These are phyloP conservation scores for Lithohypha guttulata DNA, from an alignment of 2,329 filamentous ascomycete genomes.

Conservation along the genomic window DNA sequence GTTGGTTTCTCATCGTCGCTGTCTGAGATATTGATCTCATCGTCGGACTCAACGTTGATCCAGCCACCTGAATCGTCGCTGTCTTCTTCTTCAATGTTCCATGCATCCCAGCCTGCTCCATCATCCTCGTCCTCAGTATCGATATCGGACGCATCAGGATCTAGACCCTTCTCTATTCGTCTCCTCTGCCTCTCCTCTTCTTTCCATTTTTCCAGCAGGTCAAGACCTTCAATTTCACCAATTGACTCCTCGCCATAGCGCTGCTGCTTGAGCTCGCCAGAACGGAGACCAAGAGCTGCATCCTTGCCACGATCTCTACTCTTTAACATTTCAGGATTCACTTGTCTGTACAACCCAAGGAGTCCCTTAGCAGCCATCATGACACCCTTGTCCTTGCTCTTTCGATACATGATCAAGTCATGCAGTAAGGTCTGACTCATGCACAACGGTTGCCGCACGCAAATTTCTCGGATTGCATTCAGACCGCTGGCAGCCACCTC, in stretches of 20 bases:
- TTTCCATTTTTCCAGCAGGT: conserved; percentile 87
- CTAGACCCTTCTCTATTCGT: conserved; percentile 56
- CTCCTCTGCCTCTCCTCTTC: conserved; percentile 73
- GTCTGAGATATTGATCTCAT: conserved; percentile 61
- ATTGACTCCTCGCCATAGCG: conserved; percentile 72
- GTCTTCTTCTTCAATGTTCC: conserved; percentile 51
- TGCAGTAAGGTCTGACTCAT: conserved; percentile 95
- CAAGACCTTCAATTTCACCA: conserved; percentile 82
- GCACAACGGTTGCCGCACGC: conserved; percentile 81
- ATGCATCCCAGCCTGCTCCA: conserved; percentile 45
- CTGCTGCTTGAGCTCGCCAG: conserved; percentile 62
- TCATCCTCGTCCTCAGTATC: conserved; percentile 52
- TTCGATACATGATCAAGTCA: conserved; percentile 88
- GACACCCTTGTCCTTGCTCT: conserved; percentile 97
- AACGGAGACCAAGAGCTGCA: conserved; percentile 69
- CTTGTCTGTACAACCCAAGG: conserved; percentile 79
- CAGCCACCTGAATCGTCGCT: conserved; percentile 73
- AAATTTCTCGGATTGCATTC: conserved; percentile 91
- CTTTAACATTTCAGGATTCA: conserved; percentile 77
- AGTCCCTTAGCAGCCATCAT: conserved; percentile 96
- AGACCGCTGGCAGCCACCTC: conserved; percentile 88
- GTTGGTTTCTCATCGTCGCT: conserved; percentile 57
- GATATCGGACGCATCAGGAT: conserved; percentile 49
- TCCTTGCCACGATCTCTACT: conserved; percentile 87
- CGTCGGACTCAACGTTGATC: conserved; percentile 81